These are phyloP conservation scores for Debaryomyces maramus DNA, from an alignment of 805 yeast genomes.

Conservation along the genomic window DNA sequence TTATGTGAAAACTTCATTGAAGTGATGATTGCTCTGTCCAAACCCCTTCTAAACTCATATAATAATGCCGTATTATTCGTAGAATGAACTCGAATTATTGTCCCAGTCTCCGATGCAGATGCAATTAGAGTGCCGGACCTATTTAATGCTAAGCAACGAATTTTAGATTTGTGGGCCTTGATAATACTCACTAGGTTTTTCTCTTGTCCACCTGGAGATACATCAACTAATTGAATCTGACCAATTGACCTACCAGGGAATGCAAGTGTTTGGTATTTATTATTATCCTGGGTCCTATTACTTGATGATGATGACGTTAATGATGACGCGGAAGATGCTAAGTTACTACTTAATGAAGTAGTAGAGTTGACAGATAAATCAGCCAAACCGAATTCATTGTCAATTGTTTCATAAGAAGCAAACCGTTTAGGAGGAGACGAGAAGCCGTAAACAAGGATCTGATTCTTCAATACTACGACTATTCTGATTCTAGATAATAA, in stretches of 20 bases:
- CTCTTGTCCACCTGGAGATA: conserved; percentile 63
- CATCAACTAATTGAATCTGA: conserved; percentile 77
- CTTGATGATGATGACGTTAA: conserved; percentile 8
- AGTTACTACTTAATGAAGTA: conserved; percentile 2
- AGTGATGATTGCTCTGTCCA: conserved; percentile 79
- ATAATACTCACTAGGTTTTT: conserved; percentile 65
- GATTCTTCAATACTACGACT: conserved; percentile 66
- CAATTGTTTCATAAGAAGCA: conserved; percentile 62
- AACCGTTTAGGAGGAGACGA: conserved; percentile 74
- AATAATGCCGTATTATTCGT: conserved; percentile 65
- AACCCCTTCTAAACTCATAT: conserved; percentile 87
- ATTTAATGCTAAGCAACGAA: conserved; percentile 64
- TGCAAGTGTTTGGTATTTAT: conserved; percentile 56
- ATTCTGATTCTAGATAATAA: conserved; percentile 73
- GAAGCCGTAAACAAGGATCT: conserved; percentile 75
- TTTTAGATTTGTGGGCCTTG: conserved; percentile 71
- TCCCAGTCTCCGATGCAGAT: conserved; percentile 80
- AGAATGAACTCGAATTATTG: conserved; percentile 73
- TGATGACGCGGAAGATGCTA: conserved; percentile 4
- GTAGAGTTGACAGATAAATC: conserved; percentile 46
- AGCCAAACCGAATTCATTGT: conserved; percentile 63
- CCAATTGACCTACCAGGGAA: conserved; percentile 78
- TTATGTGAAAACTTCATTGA: conserved; percentile 82
- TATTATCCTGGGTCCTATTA: conserved; percentile 12
- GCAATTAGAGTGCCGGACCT: conserved; percentile 69